Base-by-base conservation (phyloP, 805 yeast species). In the Suhomyces sp. region DNA sequence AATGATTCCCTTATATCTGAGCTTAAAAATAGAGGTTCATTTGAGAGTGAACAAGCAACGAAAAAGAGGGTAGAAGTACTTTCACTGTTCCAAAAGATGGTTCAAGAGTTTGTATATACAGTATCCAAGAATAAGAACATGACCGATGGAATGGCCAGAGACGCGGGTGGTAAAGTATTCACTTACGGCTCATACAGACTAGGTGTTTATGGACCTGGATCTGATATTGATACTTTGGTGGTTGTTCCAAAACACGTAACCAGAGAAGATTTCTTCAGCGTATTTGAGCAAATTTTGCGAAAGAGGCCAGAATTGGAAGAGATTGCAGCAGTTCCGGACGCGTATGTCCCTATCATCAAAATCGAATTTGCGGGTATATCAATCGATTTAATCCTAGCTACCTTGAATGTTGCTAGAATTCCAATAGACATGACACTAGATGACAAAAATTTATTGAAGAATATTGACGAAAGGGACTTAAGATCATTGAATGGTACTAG, bases 171-270 rank as follows among this genome's bases (percentile, higher is more conserved):
- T 23, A 93, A 93, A 58, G 79, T 93, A n/a, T 93, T 90, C 57
- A 88, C 97, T 0, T 93, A 76, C 65, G 98, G 98, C 1, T 88
- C 97, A 1, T 93, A 90, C 53, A 72, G 96, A 44, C 65, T 93
- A 28, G 98, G 98, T 4, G 98, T 93, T 10, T 88, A 90, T 63
- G 98, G 98, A 0, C 98, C 98, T 0, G 98, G 98, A 1, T 84
- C 95, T 0, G 98, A 93, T 81, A 91, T 93, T 42, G 98, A 93
- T 68, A 86, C 98, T 0, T 66, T 93, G 29, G 86, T 93, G n/a
- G 97, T 91, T 18, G 97, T 87, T 12, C 98, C 98, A 2, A 93
- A 91, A 51, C 98, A 93, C 59, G 95, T 93, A 10, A 72, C 85
- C 1, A 74, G 96, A 44, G 93, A 85, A 17, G 93, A 90, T 59